Base-by-base conservation (phyloP, 805 yeast species). In the Sungouiella thailandica region DNA sequence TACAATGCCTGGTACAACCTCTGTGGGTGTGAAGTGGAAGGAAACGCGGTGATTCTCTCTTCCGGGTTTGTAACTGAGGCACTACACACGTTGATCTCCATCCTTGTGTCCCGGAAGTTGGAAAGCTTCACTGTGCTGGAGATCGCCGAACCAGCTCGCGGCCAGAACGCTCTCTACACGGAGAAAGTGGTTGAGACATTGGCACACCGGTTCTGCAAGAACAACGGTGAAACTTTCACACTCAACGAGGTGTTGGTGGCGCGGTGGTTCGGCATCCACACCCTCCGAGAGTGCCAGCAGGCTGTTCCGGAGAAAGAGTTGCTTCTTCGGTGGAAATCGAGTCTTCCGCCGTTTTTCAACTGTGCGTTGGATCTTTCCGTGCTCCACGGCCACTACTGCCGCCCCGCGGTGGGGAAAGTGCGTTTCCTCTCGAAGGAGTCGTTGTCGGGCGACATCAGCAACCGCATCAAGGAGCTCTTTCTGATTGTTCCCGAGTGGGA, bases 321-420 rank as follows among this genome's bases (percentile, higher is more conserved):
- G 48, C 47, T 79, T 39, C 67, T 83, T 31, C 70, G 72, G 33
- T 75, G 89, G 78, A 75, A 78, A 46, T 63, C 78, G 1, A 60
- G 70, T 5, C 65, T 84, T 26, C 89, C 93, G 2, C 71, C 76
- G 7, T 71, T 76, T 54, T 71, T 76, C 60, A 76, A 72, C 31
- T 72, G 80, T 26, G 72, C 80, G 13, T 62, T 83, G 11, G 80
- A 78, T 36, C 42, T 83, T 11, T 51, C 58, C 3, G 57, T 74
- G 42, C 60, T 86, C 13, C 47, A 58, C 19, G 95, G 94, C 1
- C 47, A 68, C 47, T 81, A 58, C 49, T 71, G 64, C 24, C 60
- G 68, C 14, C 80, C 83, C 4, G 40, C 52, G 2, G 55, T 60
- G 1, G 66, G 62, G 4, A 55, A 48, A 22, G 62, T 89, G 5